Percentiles rank a stretch among this genome's conserved stretches.
Evolutionary conservation across 116 monocot species (phyloP).

Genomic region (Dioscorea cayenensis): DNA sequence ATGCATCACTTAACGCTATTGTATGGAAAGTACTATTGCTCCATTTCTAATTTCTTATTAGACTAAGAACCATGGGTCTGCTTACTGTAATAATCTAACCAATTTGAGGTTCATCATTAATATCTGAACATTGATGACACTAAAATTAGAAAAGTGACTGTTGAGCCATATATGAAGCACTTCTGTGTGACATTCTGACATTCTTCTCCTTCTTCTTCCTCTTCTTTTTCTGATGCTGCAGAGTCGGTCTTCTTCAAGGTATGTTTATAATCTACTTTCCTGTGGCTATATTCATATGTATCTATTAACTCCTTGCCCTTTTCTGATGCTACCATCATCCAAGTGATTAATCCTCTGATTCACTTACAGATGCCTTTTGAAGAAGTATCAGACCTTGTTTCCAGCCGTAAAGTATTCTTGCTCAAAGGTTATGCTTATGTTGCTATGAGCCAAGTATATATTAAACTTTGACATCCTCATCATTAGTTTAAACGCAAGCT

Average conservation of each 20-base stretch:
- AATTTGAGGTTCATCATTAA: too few species aligned
- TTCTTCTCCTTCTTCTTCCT: slow-evolving; percentile 9
- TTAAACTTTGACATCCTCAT: neutral
- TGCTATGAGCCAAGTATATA: slow-evolving; percentile 80
- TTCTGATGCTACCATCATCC: neutral
- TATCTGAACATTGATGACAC: too few species aligned
- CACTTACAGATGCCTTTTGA: slow-evolving; percentile 74
- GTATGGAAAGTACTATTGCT: too few species aligned
- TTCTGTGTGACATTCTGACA: neutral
- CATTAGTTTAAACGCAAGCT: neutral
- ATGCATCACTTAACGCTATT: too few species aligned
- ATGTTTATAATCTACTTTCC: slow-evolving; percentile 4
- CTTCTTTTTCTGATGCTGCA: slow-evolving; percentile 42
- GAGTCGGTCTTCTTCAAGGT: slow-evolving; percentile 92
- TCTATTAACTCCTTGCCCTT: neutral
- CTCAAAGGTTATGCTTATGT: slow-evolving; percentile 95
- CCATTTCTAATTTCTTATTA: too few species aligned
- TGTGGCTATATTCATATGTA: neutral
- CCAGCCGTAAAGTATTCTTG: slow-evolving; percentile 66
- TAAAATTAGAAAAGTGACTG: too few species aligned
- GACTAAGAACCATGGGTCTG: too few species aligned
- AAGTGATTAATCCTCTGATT: neutral
- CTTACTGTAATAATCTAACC: too few species aligned
- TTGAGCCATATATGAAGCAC: neutral
- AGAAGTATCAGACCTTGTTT: slow-evolving; percentile 94